Evolutionary conservation across 768 basidiomycete species (phyloP).

Genomic region (Gelatoporia subvermispora): DNA sequence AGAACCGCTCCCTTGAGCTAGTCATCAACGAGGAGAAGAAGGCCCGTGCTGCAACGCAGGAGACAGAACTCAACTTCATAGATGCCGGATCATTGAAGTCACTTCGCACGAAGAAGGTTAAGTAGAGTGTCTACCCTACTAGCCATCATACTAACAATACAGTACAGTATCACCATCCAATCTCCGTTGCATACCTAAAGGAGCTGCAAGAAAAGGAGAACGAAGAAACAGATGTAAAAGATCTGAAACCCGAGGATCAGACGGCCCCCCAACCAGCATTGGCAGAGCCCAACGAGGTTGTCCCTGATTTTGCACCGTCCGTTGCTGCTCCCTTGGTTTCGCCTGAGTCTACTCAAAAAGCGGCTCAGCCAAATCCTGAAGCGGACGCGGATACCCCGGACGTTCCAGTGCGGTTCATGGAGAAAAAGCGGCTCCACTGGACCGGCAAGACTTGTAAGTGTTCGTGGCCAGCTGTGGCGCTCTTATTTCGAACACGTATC

Average conservation of each 20-base stretch:
- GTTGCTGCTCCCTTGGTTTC: neutral
- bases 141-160: neutral
- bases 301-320: neutral
- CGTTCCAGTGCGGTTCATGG: constrained; percentile 61
- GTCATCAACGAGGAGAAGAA: constrained; percentile 57
- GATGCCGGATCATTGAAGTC: constrained; percentile 52
- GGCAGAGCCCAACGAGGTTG: neutral
- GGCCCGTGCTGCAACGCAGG: constrained; percentile 38
- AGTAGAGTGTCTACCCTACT: constrained; percentile 7
- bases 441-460: constrained; percentile 75
- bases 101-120: constrained; percentile 66
- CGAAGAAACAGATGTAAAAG: constrained; percentile 9
- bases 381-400: constrained; percentile 55
- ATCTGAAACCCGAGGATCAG: neutral
- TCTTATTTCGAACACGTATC: constrained; percentile 22
- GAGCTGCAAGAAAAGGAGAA: constrained; percentile 36
- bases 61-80: constrained; percentile 68
- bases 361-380: constrained; percentile 21
- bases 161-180: constrained; percentile 58
- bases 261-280: neutral
- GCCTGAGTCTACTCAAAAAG: neutral
- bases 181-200: constrained; percentile 56
- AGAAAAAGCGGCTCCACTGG: constrained; percentile 90
- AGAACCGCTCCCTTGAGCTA: constrained; percentile 40
- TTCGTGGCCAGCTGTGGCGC: constrained; percentile 17